Evolutionary conservation across 768 basidiomycete species (phyloP).

Genomic region (Lentinula boryana): DNA sequence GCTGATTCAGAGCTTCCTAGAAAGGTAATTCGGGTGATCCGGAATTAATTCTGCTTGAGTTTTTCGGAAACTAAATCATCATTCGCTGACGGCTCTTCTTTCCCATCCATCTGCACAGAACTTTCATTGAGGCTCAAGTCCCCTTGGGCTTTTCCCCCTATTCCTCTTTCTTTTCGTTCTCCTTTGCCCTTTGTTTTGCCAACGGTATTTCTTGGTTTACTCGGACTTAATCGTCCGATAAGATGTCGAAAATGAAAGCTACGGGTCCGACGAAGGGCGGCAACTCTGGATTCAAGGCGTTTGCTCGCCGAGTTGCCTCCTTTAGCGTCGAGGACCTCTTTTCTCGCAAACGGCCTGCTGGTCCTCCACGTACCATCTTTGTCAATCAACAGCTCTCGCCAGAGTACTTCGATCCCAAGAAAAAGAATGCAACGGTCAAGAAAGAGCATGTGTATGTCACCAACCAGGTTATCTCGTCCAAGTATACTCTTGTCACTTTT

Average conservation of each 20-base stretch:
- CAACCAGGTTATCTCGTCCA: conserved; percentile 55
- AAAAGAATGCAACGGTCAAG: conserved; percentile 29
- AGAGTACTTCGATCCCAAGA: conserved; percentile 36
- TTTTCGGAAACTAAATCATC: background rate
- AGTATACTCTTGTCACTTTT: conserved; percentile 14
- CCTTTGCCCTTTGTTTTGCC: background rate
- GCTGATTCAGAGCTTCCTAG: background rate
- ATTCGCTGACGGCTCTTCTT: background rate
- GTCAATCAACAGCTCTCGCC: conserved; percentile 43
- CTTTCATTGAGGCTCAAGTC: background rate
- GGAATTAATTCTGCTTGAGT: background rate
- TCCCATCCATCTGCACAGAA: background rate
- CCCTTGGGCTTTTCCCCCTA: background rate
- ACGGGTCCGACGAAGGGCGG: conserved; percentile 2
- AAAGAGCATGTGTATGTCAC: conserved; percentile 33
- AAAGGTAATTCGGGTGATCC: background rate
- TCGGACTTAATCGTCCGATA: background rate
- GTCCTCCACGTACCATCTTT: conserved; percentile 39
- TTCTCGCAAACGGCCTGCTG: conserved; percentile 26
- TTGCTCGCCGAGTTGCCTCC: conserved; percentile 26
- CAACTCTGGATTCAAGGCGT: conserved; percentile 5
- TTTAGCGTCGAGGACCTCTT: conserved; percentile 44
- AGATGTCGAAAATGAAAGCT: background rate
- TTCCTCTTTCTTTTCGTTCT: background rate
- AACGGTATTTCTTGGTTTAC: background rate